Conservation (phyloP, 352 stramenopile species). For the Pythium insidiosum region DNA sequence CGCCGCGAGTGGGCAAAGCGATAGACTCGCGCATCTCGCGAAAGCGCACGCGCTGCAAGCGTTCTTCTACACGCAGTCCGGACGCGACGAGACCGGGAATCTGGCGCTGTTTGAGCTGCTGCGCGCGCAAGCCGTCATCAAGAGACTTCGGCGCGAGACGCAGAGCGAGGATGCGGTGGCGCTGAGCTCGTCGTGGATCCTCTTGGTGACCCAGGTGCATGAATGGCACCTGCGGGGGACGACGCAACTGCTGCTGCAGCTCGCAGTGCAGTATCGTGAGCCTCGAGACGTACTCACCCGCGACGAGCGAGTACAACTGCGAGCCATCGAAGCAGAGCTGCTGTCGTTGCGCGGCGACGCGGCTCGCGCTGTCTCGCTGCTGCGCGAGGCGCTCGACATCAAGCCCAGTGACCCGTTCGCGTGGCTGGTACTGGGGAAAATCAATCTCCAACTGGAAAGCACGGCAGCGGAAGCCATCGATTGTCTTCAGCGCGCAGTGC, state of each 20-base stretch:
- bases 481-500: slow-evolving; percentile 40
- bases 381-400: slow-evolving; percentile 54
- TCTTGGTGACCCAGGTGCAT: slow-evolving; percentile 35
- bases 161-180: too few species aligned
- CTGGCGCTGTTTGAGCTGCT: slow-evolving; percentile 59
- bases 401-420: slow-evolving; percentile 38
- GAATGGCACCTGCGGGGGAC: slow-evolving; percentile 29
- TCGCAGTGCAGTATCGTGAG: slow-evolving; percentile 24
- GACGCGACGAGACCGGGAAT: slow-evolving; percentile 45
- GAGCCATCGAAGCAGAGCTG: slow-evolving; percentile 38
- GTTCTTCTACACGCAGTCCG: slow-evolving; percentile 41
- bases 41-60: slow-evolving; percentile 55
- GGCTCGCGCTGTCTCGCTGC: slow-evolving; percentile 20
- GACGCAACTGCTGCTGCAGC: slow-evolving; percentile 23
- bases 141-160: slow-evolving; percentile 4
- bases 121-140: slow-evolving; percentile 27
- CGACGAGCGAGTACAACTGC: slow-evolving; percentile 42
- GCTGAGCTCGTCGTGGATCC: slow-evolving; percentile 51
- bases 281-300: slow-evolving; percentile 28
- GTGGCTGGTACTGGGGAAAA: slow-evolving; percentile 47
- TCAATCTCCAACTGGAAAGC: slow-evolving; percentile 33
- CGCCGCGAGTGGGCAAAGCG: neutral
- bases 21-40: slow-evolving; percentile 9
- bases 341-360: slow-evolving; percentile 16
- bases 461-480: slow-evolving; percentile 32